phyloP scores from a whole-genome alignment of 176 grass and related monocot species.

The Pontederia paniculata region DNA sequence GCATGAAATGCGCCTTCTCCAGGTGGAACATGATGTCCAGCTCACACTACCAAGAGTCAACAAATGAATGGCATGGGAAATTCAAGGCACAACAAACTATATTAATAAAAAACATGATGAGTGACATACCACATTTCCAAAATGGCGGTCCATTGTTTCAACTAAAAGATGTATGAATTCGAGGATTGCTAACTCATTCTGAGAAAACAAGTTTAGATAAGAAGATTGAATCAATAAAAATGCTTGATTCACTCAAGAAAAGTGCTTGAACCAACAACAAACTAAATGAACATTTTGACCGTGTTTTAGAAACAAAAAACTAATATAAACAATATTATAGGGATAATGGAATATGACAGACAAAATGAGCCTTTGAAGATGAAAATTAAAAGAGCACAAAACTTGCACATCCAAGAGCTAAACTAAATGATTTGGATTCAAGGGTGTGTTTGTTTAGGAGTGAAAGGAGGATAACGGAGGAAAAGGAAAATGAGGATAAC shows the following conservation, averaged over 20 bases:
- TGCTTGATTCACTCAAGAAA: background rate
- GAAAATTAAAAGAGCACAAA: too few relatives aligned
- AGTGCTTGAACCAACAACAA: background rate
- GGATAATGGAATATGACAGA: too few relatives aligned
- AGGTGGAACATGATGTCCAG: constrained; percentile 98
- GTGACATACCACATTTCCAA: constrained; percentile 79
- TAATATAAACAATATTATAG: too few relatives aligned
- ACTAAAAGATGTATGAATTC: constrained; percentile 98
- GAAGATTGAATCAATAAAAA: constrained; percentile 6
- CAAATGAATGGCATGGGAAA: background rate
- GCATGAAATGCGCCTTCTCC: constrained; percentile 97
- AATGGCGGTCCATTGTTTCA: constrained; percentile 92
- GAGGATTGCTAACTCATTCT: constrained; percentile 92
- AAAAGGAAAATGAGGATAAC: too few relatives aligned
- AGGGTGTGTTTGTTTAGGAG: too few relatives aligned
- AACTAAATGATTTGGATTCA: too few relatives aligned
- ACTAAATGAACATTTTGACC: background rate
- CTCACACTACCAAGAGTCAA: constrained; percentile 37
- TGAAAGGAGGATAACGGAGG: too few relatives aligned
- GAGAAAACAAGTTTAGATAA: constrained; percentile 5
- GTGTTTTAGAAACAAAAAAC: too few relatives aligned
- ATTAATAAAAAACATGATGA: background rate
- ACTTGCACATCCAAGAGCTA: too few relatives aligned
- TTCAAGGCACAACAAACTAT: background rate
- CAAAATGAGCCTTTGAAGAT: too few relatives aligned